Evolutionary conservation across 805 yeast species (phyloP), one percentile per base, ranked within the genome.

Genomic region (Phaffomyces opuntiae): DNA sequence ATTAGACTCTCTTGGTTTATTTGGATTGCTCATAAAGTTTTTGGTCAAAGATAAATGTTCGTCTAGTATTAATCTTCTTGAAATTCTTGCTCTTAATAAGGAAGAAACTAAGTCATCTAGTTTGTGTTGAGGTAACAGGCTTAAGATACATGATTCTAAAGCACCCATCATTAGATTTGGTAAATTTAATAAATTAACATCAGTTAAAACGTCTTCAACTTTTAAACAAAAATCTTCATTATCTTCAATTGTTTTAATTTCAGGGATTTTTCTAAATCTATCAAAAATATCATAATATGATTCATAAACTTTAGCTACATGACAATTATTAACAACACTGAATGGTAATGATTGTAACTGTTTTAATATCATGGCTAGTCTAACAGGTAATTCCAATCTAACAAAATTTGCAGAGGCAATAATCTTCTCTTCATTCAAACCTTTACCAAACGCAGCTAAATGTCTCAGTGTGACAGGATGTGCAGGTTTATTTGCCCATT

Each of bases 101-200:
- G 83, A 74, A 12, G 89, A 80, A 74, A 90, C 78, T 56, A 90
- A 78, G 16, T 66, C 69, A 58, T 91, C 96, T 52, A 91, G 65
- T 39, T 81, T 69, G 2, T 69, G 64, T 47, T 78, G 81, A 4
- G 88, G 82, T 56, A 84, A 73, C 7, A 74, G 62, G 24, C 64
- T 64, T 40, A 83, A 60, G 34, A 83, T 78, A 13, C 85, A 77
- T 50, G 82, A 82, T 56, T 91, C 97, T 40, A 89, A 68, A 1
- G 95, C 88, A 2, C 98, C 98, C 89, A 89, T 86, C 72, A 91
- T 84, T 49, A 90, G 69, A 61, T 90, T 91, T 1, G 97, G 93
- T 49, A 91, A 70, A 51, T 88, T 86, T 45, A 83, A 68, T 41
- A 88, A 73, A 65, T 91, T 96, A 56, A 81, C 85, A 62, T 83